Percentiles rank a stretch among this genome's conserved stretches.
Evolutionary conservation across 192 early-diverging fungal species (phyloP).

Genomic region (Coemansia sp.): DNA sequence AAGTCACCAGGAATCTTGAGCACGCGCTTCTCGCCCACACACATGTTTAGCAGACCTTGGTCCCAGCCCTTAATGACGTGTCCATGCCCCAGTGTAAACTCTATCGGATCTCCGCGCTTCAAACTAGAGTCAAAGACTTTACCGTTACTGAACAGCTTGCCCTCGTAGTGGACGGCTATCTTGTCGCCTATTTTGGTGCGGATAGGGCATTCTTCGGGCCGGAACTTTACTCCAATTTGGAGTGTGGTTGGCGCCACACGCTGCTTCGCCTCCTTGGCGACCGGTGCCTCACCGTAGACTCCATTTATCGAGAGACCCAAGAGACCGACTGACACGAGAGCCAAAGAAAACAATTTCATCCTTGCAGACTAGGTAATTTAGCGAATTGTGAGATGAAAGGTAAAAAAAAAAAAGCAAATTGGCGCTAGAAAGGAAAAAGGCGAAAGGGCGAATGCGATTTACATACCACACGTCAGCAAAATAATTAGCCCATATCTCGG

Average conservation of each 20-base stretch:
- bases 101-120: constrained; percentile 80
- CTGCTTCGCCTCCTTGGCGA: not conserved
- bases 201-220: constrained; percentile 21
- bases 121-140: constrained; percentile 85
- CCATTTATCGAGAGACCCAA: not conserved
- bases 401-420: not conserved
- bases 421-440: not conserved
- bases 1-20: constrained; percentile 80
- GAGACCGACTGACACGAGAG: not conserved
- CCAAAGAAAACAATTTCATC: constrained; percentile 10
- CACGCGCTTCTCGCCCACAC: constrained; percentile 81
- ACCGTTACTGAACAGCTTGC: constrained; percentile 67
- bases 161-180: constrained; percentile 68
- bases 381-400: not conserved
- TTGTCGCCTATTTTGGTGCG: constrained; percentile 61
- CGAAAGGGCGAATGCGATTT: not conserved
- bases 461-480: not conserved
- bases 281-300: not conserved
- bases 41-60: constrained; percentile 88
- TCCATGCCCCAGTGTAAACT: constrained; percentile 85
- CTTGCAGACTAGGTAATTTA: not conserved
- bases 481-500: not conserved
- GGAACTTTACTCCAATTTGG: constrained; percentile 44
- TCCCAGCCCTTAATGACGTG: constrained; percentile 89
- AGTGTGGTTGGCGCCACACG: constrained; percentile 29